These are phyloP conservation scores for Fonsecaea erecta DNA, from an alignment of 2,329 filamentous ascomycete genomes.

Conservation along the genomic window DNA sequence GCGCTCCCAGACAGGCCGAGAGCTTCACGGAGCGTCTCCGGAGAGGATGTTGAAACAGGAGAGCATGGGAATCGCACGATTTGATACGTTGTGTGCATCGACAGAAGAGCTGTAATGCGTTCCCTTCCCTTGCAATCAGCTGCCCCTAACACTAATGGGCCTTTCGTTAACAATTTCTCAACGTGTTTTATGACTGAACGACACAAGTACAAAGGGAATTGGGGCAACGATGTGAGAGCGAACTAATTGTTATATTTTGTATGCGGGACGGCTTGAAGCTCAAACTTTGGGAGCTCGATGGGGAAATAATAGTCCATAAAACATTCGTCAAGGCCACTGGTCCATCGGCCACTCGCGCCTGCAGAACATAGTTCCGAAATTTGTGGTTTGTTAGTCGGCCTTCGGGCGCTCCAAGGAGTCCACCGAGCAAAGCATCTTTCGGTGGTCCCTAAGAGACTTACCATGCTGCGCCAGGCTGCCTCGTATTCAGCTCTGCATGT, in stretches of 20 bases:
- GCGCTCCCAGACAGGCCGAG: neutral
- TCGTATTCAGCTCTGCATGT: too few species aligned
- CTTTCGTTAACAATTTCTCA: constrained; percentile 1
- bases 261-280: neutral
- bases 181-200: constrained; percentile 10
- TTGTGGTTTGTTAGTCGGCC: too few species aligned
- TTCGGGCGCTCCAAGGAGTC: too few species aligned
- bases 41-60: neutral
- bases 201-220: neutral
- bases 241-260: neutral
- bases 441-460: too few species aligned
- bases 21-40: constrained; percentile 5
- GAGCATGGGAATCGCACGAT: neutral
- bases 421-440: too few species aligned
- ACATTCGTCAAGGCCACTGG: neutral
- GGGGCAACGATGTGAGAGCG: neutral
- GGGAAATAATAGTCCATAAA: neutral
- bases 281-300: too few species aligned
- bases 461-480: too few species aligned
- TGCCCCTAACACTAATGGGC: neutral
- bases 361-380: too few species aligned
- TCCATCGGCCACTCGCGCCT: too few species aligned
- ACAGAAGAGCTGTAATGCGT: neutral
- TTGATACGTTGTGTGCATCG: neutral
- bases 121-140: neutral